Base-by-base conservation (phyloP, 345 rosid genomes). In the Microcos paniculata region DNA sequence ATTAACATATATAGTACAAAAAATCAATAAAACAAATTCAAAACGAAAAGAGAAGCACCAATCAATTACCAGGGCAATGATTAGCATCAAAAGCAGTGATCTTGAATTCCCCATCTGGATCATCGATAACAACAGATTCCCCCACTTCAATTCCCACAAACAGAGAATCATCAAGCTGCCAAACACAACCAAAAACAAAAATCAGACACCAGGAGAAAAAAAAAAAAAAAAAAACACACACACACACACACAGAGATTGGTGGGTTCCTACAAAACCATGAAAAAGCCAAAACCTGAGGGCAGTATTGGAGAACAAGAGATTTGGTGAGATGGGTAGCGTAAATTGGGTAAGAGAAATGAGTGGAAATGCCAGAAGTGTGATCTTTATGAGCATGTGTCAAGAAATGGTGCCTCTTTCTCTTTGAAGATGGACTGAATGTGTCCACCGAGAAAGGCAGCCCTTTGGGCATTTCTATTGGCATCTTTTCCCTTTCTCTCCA, bases 381-480 rank as follows among this genome's bases (percentile, higher is more conserved):
- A 55, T 92, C 98, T 45, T 84, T 86, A 82, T 92, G 98, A 51
- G 97, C 95, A 59, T 94, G 95, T 0, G 95, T 90, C 79, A 92
- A 81, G 86, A 94, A 94, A 85, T 89, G 94, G 79, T 88, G 88
- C 62, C 92, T 80, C 85, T 92, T 94, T 56, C 79, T 78, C 85
- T 72, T 76, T 13, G 93, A 92, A 75, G 75, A 83, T 14, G 85
- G 80, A 42, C 73, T 85, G 84, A 94, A 89, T 0, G 95, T 90
- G 84, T 92, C 97, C 75, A 94, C 97, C 15, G 94, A 88, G 79
- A 94, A 92, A 6, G 97, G 97, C 51, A 92, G 62, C 70, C 98
- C 97, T 82, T 81, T 87, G 6, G 96, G 96, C 93, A 92, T 90
- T 80, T 94, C 96, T 9, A 94, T 92, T 70, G 92, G 61, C 92